A percentile compares a stretch with the other conserved stretches of the same genome.
Evolutionary conservation across 2,329 filamentous ascomycete genomes (phyloP).

Genomic region (Malbranchea zuffiana): DNA sequence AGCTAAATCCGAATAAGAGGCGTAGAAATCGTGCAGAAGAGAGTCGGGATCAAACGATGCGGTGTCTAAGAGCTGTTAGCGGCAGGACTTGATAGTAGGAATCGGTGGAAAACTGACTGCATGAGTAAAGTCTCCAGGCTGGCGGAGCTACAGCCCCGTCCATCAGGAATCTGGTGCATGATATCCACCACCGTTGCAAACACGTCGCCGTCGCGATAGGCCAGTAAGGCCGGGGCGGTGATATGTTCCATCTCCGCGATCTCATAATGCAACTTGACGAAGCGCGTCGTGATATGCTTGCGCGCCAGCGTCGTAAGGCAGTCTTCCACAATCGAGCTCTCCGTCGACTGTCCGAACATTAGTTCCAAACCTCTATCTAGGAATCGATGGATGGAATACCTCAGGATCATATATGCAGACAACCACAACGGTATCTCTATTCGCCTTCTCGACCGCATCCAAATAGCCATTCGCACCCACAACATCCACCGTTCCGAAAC

Average conservation of each 20-base stretch:
- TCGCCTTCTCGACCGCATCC: conserved; percentile 89
- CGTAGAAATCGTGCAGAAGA: conserved; percentile 2
- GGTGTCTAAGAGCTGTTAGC: conserved; percentile 19
- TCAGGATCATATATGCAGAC: conserved; percentile 87
- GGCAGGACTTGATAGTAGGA: conserved; percentile 10
- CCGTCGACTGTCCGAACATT: conserved; percentile 50
- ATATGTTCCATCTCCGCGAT: conserved; percentile 92
- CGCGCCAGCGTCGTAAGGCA: conserved; percentile 65
- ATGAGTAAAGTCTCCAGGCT: conserved; percentile 49
- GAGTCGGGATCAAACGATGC: conserved; percentile 20
- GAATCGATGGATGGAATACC: conserved; percentile 7
- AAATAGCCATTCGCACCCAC: conserved; percentile 88
- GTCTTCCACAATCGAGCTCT: conserved; percentile 67
- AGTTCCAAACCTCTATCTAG: conserved; percentile 1
- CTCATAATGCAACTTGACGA: conserved; percentile 81
- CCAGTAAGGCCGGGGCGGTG: conserved; percentile 75
- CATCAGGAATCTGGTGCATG: conserved; percentile 68
- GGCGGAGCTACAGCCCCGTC: conserved; percentile 38
- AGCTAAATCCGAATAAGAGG: neutral
- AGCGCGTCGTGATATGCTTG: conserved; percentile 61
- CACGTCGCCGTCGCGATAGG: conserved; percentile 80
- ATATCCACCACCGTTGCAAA: conserved; percentile 83
- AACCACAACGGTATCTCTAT: conserved; percentile 69
- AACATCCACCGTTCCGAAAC: conserved; percentile 67
- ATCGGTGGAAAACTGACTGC: conserved; percentile 33